Conservation (phyloP, 805 yeast species). For the Zygoascus flipseniorum region DNA sequence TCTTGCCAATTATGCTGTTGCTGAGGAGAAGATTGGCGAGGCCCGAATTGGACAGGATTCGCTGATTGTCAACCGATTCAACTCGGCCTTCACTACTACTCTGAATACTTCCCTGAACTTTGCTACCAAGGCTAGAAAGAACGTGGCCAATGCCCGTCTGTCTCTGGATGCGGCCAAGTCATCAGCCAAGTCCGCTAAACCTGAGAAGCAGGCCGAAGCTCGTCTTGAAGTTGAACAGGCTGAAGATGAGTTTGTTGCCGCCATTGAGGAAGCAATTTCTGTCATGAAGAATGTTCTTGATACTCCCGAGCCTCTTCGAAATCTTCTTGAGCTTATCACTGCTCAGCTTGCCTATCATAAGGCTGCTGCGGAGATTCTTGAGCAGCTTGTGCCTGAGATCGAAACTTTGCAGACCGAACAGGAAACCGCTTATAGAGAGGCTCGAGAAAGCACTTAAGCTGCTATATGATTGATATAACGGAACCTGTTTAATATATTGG, state of each 20-base stretch:
- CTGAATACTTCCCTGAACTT: constrained; percentile 51
- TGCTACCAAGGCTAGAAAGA: constrained; percentile 59
- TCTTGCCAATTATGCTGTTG: constrained; percentile 57
- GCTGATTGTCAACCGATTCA: constrained; percentile 59
- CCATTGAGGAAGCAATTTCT: constrained; percentile 79
- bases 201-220: constrained; percentile 63
- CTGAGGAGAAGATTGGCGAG: constrained; percentile 69
- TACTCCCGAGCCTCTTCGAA: constrained; percentile 57
- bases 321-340: constrained; percentile 56
- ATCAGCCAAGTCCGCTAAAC: constrained; percentile 39
- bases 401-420: constrained; percentile 52
- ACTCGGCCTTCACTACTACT: constrained; percentile 54
- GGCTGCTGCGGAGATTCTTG: constrained; percentile 60
- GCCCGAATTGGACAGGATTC: constrained; percentile 78
- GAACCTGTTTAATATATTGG: background rate
- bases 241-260: constrained; percentile 84
- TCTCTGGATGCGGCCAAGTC: constrained; percentile 74
- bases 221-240: constrained; percentile 72
- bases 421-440: constrained; percentile 30
- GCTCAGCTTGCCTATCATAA: constrained; percentile 81
- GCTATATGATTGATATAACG: background rate
- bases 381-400: constrained; percentile 53
- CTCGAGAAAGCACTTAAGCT: constrained; percentile 17
- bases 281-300: constrained; percentile 75
- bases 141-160: constrained; percentile 69